phyloP scores from a whole-genome alignment of 2,329 filamentous ascomycete genomes.

The Triangularia verruculosa region DNA sequence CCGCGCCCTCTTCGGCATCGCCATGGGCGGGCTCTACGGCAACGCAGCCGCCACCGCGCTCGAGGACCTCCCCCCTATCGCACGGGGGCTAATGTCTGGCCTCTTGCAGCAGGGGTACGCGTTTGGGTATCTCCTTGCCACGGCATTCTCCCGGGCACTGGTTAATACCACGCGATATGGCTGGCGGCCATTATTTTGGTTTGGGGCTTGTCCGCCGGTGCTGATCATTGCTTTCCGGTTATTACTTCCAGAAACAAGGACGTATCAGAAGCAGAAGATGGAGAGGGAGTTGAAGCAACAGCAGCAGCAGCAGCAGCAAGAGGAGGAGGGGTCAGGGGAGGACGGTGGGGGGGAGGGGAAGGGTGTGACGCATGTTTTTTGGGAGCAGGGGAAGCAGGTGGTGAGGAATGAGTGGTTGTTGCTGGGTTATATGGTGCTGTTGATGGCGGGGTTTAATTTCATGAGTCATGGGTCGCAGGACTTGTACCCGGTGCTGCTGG shows the following conservation, averaged over 20 bases:
- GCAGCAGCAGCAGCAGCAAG: not conserved
- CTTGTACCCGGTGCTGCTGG: conserved; percentile 59
- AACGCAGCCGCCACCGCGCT: conserved; percentile 76
- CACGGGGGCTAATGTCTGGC: conserved; percentile 71
- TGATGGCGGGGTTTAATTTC: conserved; percentile 92
- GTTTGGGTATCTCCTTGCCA: conserved; percentile 61
- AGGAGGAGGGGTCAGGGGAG: not conserved
- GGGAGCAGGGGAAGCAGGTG: conserved; percentile 71
- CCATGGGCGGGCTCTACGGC: conserved; percentile 79
- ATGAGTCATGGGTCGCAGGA: conserved; percentile 76
- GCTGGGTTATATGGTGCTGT: conserved; percentile 74
- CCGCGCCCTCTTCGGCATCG: conserved; percentile 71
- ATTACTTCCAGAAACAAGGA: conserved; percentile 73
- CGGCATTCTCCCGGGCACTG: conserved; percentile 61
- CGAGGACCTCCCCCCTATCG: conserved; percentile 67
- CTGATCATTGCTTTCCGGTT: conserved; percentile 78
- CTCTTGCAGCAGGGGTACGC: conserved; percentile 73
- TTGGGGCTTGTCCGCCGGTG: conserved; percentile 75
- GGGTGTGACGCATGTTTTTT: conserved; percentile 55
- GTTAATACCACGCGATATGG: conserved; percentile 73
- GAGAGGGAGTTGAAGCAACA: not conserved
- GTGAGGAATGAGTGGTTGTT: conserved; percentile 77
- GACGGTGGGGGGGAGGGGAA: not conserved
- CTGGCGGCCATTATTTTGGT: conserved; percentile 89
- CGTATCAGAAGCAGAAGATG: conserved; percentile 59